These are phyloP conservation scores for Trypanosoma boissoni DNA, from an alignment of 208 protist genomes.

Conservation along the genomic window DNA sequence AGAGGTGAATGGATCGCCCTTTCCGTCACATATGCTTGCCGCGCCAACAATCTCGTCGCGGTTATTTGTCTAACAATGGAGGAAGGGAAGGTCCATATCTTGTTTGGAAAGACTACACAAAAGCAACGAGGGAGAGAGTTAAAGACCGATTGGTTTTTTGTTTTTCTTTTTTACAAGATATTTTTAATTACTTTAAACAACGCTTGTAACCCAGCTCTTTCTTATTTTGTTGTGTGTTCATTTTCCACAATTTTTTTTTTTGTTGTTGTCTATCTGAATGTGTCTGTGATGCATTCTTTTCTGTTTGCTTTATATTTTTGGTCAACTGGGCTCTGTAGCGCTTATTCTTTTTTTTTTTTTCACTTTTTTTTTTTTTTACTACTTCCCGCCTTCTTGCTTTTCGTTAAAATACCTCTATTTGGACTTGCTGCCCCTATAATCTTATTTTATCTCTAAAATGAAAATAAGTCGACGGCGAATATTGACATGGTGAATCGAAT, in stretches of 20 bases:
- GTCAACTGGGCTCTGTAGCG: no score
- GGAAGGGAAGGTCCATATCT: neutral
- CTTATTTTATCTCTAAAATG: no score
- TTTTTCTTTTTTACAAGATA: constrained; percentile 11
- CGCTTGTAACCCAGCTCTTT: neutral
- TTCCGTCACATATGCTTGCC: constrained; percentile 39
- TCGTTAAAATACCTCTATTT: no score
- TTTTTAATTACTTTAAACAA: constrained; percentile 8
- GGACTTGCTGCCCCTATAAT: no score
- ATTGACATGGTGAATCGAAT: constrained; percentile 40
- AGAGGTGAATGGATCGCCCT: constrained; percentile 54
- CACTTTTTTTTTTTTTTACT: no score
- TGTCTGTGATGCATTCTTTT: no score
- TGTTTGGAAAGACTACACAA: neutral
- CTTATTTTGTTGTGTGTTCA: constrained; percentile 1
- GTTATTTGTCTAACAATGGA: constrained; percentile 55
- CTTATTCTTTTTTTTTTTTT: no score
- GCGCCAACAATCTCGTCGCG: constrained; percentile 68
- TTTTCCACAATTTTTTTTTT: no score
- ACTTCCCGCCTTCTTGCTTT: no score
- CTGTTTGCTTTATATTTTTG: no score
- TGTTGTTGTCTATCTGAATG: no score
- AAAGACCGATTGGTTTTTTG: neutral
- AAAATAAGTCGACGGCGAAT: no score
- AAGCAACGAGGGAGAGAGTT: neutral